Evolutionary conservation across 345 rosid species (phyloP), one percentile per base, ranked within the genome.

Genomic region (Noccaea bulbosa): DNA sequence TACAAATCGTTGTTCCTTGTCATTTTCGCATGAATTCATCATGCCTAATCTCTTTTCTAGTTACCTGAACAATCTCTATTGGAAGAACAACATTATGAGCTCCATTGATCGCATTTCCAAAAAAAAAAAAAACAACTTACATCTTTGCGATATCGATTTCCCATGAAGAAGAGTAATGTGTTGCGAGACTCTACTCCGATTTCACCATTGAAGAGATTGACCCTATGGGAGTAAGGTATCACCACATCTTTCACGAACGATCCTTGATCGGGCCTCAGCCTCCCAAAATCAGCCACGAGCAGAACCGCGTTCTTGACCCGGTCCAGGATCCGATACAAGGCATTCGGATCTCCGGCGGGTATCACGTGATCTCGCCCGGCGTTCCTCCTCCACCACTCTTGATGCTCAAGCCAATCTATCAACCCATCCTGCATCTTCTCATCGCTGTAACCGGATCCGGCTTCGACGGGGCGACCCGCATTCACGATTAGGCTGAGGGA

Each of bases 81-180:
- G 12, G 40, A 59, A 39, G 48, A 6, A 60, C n/a, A 41, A 2
- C 16, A 54, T n/a, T n/a, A 27, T 11, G 16, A 37, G 49, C 41
- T 35, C 7, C n/a, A n/a, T n/a, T n/a, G n/a, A n/a, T n/a, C n/a
- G n/a, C n/a, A n/a, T n/a, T n/a, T n/a, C n/a, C n/a, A n/a, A n/a
- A n/a, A n/a, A n/a, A n/a, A n/a, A n/a, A n/a, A 34, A n/a, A 40
- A 40, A 2, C 2, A 34, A 39, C 70, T 77, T 77, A 94, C 98
- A 78, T 94, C 98, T 79, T 92, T 94, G 58, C 97, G 84, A 71
- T 83, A 94, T 5, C 98, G 90, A 76, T 94, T 94, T 3, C 99
- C 99, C 99, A 94, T 94, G 81, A 94, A 94, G 81, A 94, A 94
- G 76, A 94, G 80, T 67, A 94, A 83, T 0, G 88, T 94, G 35